A percentile compares a stretch with the other conserved stretches of the same genome.
Conservation (phyloP, 441 rosid genomes). For the Isatis lusitanica region DNA sequence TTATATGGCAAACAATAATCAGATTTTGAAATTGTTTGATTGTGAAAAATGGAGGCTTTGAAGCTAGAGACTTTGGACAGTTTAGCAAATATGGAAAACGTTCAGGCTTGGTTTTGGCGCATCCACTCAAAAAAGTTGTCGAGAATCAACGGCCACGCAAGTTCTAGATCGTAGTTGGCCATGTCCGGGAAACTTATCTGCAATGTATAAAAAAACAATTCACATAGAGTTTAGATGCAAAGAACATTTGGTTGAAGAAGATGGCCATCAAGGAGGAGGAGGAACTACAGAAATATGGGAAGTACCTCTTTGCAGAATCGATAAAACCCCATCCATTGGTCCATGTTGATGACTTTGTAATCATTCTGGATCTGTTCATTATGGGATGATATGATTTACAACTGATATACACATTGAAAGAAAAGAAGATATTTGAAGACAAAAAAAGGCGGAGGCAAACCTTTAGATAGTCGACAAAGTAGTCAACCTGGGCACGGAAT, state of each 20-base stretch:
- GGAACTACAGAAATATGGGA: not conserved
- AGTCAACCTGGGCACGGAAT: constrained; percentile 62
- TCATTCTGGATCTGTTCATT: constrained; percentile 53
- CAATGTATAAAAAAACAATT: not conserved
- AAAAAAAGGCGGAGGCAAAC: constrained; percentile 14
- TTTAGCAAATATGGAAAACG: constrained; percentile 18
- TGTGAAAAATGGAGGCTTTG: constrained; percentile 35
- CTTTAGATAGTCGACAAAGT: constrained; percentile 62
- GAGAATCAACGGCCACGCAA: constrained; percentile 65
- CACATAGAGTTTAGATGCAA: not conserved
- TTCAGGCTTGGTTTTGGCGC: constrained; percentile 62
- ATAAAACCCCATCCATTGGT: constrained; percentile 68
- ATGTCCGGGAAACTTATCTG: constrained; percentile 73
- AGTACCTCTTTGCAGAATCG: constrained; percentile 69
- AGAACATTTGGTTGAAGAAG: constrained; percentile 8
- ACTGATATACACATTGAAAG: not conserved
- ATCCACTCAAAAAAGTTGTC: constrained; percentile 76
- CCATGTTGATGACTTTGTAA: constrained; percentile 68
- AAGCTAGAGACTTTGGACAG: constrained; percentile 36
- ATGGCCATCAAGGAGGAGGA: not conserved
- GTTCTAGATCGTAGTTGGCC: constrained; percentile 48
- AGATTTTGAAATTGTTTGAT: not conserved
- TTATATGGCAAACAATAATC: not conserved
- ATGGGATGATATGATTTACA: not conserved
- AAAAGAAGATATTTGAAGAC: constrained; percentile 14